Conservation (phyloP, 768 basidiomycete genomes). For the Leccinum boreale region DNA sequence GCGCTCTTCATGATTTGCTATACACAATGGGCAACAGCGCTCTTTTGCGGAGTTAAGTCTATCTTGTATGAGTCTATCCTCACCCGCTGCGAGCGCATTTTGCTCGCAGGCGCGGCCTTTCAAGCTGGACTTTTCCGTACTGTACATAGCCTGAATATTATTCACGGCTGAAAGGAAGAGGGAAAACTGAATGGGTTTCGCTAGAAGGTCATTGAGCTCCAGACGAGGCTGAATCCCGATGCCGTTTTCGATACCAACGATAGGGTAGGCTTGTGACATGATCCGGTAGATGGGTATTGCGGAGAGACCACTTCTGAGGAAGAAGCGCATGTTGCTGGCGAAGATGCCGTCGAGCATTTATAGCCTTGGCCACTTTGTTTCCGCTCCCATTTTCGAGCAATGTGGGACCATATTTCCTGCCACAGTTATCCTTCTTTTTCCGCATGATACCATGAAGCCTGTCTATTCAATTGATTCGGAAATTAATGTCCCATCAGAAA, state of each 20-base stretch:
- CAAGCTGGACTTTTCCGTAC: not conserved
- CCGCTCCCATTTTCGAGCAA: not conserved
- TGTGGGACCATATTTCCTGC: not conserved
- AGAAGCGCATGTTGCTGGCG: not conserved
- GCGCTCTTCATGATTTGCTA: conserved; percentile 47
- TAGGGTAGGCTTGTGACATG: conserved; percentile 13
- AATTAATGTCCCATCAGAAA: not conserved
- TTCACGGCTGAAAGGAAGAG: conserved; percentile 17
- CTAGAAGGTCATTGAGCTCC: conserved; percentile 14
- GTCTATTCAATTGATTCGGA: not conserved
- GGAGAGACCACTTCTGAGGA: not conserved
- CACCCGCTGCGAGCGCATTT: too few species aligned
- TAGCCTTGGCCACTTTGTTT: not conserved
- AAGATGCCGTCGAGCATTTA: not conserved
- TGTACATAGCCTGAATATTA: conserved; percentile 4
- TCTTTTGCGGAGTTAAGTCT: too few species aligned
- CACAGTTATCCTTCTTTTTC: not conserved
- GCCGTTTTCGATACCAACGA: conserved; percentile 1
- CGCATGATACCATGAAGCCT: not conserved
- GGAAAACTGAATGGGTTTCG: conserved; percentile 12
- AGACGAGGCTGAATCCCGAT: conserved; percentile 11
- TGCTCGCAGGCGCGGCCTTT: too few species aligned
- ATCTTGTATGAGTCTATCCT: too few species aligned
- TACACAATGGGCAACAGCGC: conserved; percentile 53
- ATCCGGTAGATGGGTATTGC: not conserved